A percentile compares a stretch with the other conserved stretches of the same genome.
Evolutionary conservation across 2,329 filamentous ascomycete genomes (phyloP).

Genomic region (Calonectria montana): DNA sequence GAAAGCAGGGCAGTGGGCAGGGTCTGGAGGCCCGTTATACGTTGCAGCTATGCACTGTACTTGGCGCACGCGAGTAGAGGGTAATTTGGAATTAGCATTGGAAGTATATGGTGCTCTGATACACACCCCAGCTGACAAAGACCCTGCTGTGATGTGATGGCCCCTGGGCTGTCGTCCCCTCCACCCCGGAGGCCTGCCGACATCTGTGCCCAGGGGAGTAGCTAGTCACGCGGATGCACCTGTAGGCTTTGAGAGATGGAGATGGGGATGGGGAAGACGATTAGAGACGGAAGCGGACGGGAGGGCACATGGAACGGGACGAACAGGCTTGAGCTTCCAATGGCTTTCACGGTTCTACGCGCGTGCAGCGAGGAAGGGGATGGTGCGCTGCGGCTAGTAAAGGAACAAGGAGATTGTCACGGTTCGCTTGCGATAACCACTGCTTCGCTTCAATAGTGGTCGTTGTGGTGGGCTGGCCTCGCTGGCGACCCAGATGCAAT

Average conservation of each 20-base stretch:
- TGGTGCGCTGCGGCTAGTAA: neutral
- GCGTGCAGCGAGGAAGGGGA: neutral
- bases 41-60: neutral
- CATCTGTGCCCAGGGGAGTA: constrained; percentile 8
- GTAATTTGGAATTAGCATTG: constrained; percentile 15
- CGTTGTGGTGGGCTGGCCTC: neutral
- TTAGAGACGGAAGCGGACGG: neutral
- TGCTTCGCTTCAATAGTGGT: constrained; percentile 3
- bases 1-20: neutral
- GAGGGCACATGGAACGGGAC: constrained; percentile 12
- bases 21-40: neutral
- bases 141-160: constrained; percentile 18
- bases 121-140: constrained; percentile 8
- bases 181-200: constrained; percentile 8
- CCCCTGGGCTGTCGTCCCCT: constrained; percentile 9
- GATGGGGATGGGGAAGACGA: constrained; percentile 19
- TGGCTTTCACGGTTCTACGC: neutral
- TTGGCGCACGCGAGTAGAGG: neutral
- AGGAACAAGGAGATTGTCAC: neutral
- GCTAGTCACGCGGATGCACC: constrained; percentile 19
- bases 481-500: constrained; percentile 1
- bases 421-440: constrained; percentile 1
- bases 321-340: constrained; percentile 7
- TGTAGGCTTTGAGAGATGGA: neutral
- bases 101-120: neutral